Evolutionary conservation across 2,329 filamentous ascomycete species (phyloP), one percentile per base, ranked within the genome.

Genomic region (Albophoma yamanashiensis): DNA sequence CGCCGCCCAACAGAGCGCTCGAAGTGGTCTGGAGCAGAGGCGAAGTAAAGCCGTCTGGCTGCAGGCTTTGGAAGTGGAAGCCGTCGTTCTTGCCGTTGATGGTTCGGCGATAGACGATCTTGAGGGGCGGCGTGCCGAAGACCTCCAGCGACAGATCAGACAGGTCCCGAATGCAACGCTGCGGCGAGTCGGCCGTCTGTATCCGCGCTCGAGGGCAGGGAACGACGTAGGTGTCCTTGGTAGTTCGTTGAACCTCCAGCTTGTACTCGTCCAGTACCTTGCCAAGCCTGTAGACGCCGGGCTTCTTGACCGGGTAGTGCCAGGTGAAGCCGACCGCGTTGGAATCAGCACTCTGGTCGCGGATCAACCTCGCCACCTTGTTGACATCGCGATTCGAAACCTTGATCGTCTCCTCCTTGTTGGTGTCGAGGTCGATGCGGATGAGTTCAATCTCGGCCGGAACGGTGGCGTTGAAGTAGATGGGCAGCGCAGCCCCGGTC

Each of bases 241-340:
- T 82, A 47, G 83, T 81, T 47, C 89, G 85, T 67, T 92, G 91
- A 14, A 97, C 91, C 71, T 97, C 92, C 39, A 99, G 83, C 72
- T 96, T 96, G 62, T 95, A 94, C 71, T 96, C 88, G 71, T 99
- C 94, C 64, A 96, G 77, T 12, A 99, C 92, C 70, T 87, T 91
- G 60, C 87, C 84, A 39, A 99, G 80, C 50, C 88, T 83, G 74
- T 99, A 99, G 25, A 95, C 82, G 42, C 94, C 94, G 1, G 91
- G 85, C 73, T 94, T 94, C 76, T 91, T 95, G 43, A 95, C 82
- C 0, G 83, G 79, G 67, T 91, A 89, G 58, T 87, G 82, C 67
- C 95, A 84, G 58, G 85, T 81, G 58, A 90, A 84, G 52, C 88
- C 83, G 9, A 80, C 77, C 4, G 79, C 76, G 3, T 82, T 69